Conservation (phyloP, 169 alveolate genomes). For the Amoebophrya sp. region DNA sequence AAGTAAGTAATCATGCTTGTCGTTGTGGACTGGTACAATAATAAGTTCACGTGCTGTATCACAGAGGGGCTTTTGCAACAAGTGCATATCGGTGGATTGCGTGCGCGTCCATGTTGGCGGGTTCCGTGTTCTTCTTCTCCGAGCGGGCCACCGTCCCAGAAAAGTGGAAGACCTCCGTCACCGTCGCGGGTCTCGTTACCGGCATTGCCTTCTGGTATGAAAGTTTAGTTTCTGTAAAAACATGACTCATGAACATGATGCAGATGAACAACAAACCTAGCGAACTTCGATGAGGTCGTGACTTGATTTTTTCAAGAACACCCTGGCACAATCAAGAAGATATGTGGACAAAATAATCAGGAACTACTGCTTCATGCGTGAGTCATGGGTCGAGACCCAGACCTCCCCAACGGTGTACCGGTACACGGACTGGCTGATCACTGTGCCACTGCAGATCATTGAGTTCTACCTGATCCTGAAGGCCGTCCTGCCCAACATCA, state of each 20-base stretch:
- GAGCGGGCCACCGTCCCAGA: conserved; percentile 21
- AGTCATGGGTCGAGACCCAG: background rate
- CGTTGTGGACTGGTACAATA: too few species aligned
- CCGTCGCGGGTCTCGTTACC: conserved; percentile 6
- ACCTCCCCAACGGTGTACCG: conserved; percentile 5
- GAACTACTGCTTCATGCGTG: conserved; percentile 26
- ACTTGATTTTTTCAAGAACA: background rate
- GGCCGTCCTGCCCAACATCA: background rate
- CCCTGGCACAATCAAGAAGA: background rate
- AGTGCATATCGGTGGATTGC: too few species aligned
- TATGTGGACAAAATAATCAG: background rate
- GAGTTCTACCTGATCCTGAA: conserved; percentile 20
- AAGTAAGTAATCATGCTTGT: too few species aligned
- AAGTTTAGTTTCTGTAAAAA: too few species aligned
- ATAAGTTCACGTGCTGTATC: too few species aligned
- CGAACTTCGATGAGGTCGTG: too few species aligned
- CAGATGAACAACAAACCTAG: too few species aligned
- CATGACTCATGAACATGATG: too few species aligned
- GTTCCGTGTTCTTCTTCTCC: conserved; percentile 20
- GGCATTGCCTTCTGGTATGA: background rate
- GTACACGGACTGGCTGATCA: conserved; percentile 19
- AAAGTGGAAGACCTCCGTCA: conserved; percentile 13
- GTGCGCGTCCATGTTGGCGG: background rate
- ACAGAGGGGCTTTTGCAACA: too few species aligned
- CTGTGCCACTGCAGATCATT: conserved; percentile 19